phyloP scores from a whole-genome alignment of 1,139 yeast genomes.

The Yamadazyma sp. region DNA sequence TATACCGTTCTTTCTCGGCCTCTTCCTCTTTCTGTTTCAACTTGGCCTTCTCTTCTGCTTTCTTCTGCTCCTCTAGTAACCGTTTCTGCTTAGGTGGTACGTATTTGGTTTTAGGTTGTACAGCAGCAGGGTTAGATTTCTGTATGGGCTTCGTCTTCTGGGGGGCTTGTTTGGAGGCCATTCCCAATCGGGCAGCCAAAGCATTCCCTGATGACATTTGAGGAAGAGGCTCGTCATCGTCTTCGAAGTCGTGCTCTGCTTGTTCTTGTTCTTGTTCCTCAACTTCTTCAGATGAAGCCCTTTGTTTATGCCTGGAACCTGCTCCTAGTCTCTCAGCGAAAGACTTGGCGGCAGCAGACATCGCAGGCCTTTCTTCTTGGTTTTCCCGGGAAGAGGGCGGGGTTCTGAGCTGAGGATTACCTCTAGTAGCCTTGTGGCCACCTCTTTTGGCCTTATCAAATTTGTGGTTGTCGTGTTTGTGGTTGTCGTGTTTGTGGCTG shows the following conservation, averaged over 20 bases:
- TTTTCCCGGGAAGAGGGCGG: constrained; percentile 13
- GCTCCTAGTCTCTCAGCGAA: constrained; percentile 28
- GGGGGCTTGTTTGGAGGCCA: constrained; percentile 1
- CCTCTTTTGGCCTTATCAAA: constrained; percentile 2
- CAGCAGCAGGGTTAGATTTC: background rate
- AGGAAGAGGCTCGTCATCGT: constrained; percentile 2
- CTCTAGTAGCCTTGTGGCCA: constrained; percentile 4
- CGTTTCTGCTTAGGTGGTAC: constrained; percentile 13
- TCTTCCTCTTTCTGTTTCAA: constrained; percentile 10
- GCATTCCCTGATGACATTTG: constrained; percentile 6
- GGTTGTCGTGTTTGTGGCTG: constrained; percentile 6
- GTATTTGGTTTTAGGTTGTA: constrained; percentile 3
- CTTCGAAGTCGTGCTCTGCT: too few species aligned
- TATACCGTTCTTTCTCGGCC: constrained; percentile 14
- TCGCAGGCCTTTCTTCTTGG: constrained; percentile 20
- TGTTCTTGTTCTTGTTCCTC: background rate
- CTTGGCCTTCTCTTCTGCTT: constrained; percentile 11
- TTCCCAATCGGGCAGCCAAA: constrained; percentile 6
- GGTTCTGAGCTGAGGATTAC: constrained; percentile 5
- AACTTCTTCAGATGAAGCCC: too few species aligned
- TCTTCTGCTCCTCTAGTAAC: constrained; percentile 3
- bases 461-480: background rate
- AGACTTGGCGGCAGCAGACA: constrained; percentile 27
- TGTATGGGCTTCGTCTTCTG: background rate
- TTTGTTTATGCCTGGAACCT: background rate